Percentiles rank a stretch among this genome's conserved stretches.
Evolutionary conservation across 2,329 filamentous ascomycete genomes (phyloP).

Genomic region (Coniochaeta sp.): DNA sequence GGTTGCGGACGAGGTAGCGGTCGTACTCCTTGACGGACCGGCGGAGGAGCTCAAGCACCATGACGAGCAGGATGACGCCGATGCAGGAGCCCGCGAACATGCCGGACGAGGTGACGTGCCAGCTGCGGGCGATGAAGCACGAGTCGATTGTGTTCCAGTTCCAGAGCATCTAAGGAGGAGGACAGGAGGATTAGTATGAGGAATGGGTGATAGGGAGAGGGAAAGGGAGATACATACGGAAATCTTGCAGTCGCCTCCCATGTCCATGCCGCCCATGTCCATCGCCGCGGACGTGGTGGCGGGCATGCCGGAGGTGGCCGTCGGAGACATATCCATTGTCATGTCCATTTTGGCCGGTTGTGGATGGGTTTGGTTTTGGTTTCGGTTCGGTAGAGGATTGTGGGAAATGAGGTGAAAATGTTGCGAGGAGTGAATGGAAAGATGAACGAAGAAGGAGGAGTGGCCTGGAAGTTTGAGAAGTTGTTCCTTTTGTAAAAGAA

Average conservation of each 20-base stretch:
- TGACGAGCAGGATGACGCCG: slow-evolving; percentile 66
- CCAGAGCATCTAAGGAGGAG: slow-evolving; percentile 67
- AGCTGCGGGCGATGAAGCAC: slow-evolving; percentile 63
- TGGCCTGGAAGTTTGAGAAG: no score
- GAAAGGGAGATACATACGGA: slow-evolving; percentile 27
- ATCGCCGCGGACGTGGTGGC: slow-evolving; percentile 10
- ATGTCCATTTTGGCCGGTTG: neutral
- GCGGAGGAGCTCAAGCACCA: slow-evolving; percentile 65
- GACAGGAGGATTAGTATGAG: slow-evolving; percentile 2
- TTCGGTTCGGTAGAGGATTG: no score
- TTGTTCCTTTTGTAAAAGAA: no score
- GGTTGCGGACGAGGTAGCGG: slow-evolving; percentile 51
- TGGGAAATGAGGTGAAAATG: no score
- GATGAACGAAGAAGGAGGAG: no score
- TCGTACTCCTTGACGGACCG: slow-evolving; percentile 68
- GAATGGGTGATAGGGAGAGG: slow-evolving; percentile 6
- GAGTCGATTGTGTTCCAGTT: slow-evolving; percentile 69
- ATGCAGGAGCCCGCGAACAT: slow-evolving; percentile 79
- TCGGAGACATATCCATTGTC: slow-evolving; percentile 11
- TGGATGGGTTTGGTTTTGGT: no score
- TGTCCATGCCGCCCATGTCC: slow-evolving; percentile 20
- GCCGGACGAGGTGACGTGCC: slow-evolving; percentile 61
- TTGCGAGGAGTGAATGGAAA: no score
- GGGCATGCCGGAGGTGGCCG: slow-evolving; percentile 8
- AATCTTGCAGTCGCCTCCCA: slow-evolving; percentile 30